Evolutionary conservation across 225 moss, liverwort and hornwort genomes (phyloP), one percentile per base, ranked within the genome.

Genomic region (Climacium dendroides): DNA sequence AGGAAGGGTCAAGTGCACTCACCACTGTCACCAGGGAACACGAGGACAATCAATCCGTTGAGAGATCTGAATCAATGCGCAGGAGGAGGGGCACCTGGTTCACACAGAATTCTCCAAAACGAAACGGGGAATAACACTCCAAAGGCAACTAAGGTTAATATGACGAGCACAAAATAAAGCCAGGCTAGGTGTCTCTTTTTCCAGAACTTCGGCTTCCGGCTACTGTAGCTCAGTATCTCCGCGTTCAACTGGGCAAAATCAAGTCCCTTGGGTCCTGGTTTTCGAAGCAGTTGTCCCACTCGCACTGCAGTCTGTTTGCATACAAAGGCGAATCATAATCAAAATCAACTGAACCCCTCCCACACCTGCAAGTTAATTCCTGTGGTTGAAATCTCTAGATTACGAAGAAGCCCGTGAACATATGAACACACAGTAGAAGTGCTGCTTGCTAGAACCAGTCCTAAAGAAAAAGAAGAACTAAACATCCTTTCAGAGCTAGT

Each of bases 181-280:
- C 8, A 13, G 30, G 9, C 30, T 34, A 4, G 34, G 20, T 9
- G 30, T 20, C 2, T 47, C 4, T 6, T 80, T 6, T 9, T 2
- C 35, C 1, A 29, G 5, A 9, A 76, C 15, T 47, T 60, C 45
- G 22, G 1, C 2, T 24, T 24, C 25, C 11, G n/a, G 15, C 14
- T n/a, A 5, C 0, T 1, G n/a, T 2, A 8, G 8, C 9, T 0
- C 0, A n/a, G 23, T 23, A 54, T 76, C 15, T 54, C 76, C 76
- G 0, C 14, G 15, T 3, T 5, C 47, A 80, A 63, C 47, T 23
- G 0, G 45, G 2, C 15, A 47, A 63, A 62, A 48, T 47, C 62
- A 48, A 24, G 3, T 15, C 10, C 11, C 47, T 47, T 7, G 2
- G 24, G 3, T 47, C 34, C 32, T 47, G 0, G 10, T 6, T 3